Evolutionary conservation across 805 yeast species (phyloP).

Genomic region (Metschnikowia lunata): DNA sequence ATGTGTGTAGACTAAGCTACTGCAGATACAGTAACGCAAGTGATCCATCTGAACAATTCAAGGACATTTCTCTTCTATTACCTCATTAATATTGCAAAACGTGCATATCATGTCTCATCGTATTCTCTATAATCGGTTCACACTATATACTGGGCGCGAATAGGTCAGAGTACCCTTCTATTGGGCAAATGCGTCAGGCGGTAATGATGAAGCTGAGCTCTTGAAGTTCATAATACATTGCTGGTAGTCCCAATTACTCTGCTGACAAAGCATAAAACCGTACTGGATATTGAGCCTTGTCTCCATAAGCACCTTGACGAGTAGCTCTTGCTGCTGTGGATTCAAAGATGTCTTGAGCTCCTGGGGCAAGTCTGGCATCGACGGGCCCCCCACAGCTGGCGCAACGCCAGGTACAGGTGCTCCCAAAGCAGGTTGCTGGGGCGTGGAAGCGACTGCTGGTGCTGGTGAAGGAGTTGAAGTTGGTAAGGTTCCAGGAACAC

Average conservation of each 20-base stretch:
- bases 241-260: constrained; percentile 78
- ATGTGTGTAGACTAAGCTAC: too few species aligned
- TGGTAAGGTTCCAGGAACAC: constrained; percentile 5
- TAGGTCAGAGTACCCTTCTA: too few species aligned
- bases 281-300: constrained; percentile 78
- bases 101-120: too few species aligned
- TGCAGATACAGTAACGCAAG: too few species aligned
- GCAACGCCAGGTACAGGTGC: neutral
- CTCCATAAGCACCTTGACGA: constrained; percentile 60
- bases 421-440: neutral
- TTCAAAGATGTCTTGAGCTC: constrained; percentile 49
- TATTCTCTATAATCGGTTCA: too few species aligned
- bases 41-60: too few species aligned
- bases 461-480: constrained; percentile 4
- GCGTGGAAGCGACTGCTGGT: constrained; percentile 5
- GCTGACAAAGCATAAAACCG: constrained; percentile 79
- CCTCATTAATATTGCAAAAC: too few species aligned
- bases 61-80: too few species aligned
- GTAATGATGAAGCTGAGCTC: constrained; percentile 52
- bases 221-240: constrained; percentile 67
- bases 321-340: constrained; percentile 57
- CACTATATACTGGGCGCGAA: too few species aligned
- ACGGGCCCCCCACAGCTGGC: constrained; percentile 8
- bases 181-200: constrained; percentile 34
- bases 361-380: constrained; percentile 47